Evolutionary conservation across 805 yeast genomes (phyloP).

Genomic region (Blastobotrys mokoenaii): DNA sequence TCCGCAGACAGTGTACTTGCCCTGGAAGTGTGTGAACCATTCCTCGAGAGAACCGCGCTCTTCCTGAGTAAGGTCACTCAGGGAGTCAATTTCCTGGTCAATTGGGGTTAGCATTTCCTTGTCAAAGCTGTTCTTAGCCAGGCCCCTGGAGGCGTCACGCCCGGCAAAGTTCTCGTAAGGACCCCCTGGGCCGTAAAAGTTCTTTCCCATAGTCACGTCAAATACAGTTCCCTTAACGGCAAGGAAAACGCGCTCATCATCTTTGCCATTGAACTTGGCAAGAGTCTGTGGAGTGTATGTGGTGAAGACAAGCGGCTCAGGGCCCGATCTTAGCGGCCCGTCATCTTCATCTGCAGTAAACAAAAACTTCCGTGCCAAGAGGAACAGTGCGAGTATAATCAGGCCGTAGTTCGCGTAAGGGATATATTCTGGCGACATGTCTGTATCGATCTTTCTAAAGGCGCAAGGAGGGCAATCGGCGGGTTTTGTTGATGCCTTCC

Average conservation of each 20-base stretch:
- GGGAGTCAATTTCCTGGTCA: slow-evolving; percentile 69
- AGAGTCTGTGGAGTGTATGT: slow-evolving; percentile 67
- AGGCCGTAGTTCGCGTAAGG: not conserved
- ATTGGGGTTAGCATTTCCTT: slow-evolving; percentile 52
- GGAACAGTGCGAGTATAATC: not conserved
- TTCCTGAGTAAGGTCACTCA: slow-evolving; percentile 48
- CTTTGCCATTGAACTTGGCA: slow-evolving; percentile 70
- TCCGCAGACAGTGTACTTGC: slow-evolving; percentile 79
- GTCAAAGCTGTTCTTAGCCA: slow-evolving; percentile 84
- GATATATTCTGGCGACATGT: not conserved
- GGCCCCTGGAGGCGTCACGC: slow-evolving; percentile 87
- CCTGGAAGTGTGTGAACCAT: slow-evolving; percentile 78
- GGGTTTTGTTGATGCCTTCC: no score
- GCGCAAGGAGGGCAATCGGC: no score
- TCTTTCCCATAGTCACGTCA: slow-evolving; percentile 72
- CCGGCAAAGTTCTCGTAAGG: slow-evolving; percentile 95
- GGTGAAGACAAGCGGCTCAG: slow-evolving; percentile 29
- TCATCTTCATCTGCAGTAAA: not conserved
- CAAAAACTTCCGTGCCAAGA: not conserved
- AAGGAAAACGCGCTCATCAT: slow-evolving; percentile 70
- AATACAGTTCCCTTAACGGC: slow-evolving; percentile 82
- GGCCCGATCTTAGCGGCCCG: not conserved
- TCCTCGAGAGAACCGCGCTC: slow-evolving; percentile 65
- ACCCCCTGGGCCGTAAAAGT: slow-evolving; percentile 92
- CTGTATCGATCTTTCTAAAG: no score